These are phyloP conservation scores for Acanthamoeba sp. DNA, from an alignment of 208 protist species.

Conservation along the genomic window DNA sequence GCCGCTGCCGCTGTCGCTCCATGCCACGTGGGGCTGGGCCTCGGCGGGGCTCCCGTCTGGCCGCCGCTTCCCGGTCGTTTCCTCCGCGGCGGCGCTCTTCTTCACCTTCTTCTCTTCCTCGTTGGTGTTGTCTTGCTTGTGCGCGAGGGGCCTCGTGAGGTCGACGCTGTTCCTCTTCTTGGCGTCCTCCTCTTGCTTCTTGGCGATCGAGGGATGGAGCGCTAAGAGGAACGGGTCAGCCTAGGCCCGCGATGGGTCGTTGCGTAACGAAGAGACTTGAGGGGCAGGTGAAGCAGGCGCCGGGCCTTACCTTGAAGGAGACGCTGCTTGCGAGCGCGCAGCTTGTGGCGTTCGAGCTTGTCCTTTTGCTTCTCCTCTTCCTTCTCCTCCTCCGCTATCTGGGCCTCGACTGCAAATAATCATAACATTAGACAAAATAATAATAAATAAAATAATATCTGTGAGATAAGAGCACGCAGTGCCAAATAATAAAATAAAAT, in stretches of 20 bases:
- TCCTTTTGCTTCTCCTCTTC: conserved; percentile 43
- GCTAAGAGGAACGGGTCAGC: too few relatives aligned
- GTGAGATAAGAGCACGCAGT: too few relatives aligned
- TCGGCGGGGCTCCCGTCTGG: neutral
- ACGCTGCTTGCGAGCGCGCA: neutral
- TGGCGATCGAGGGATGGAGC: neutral
- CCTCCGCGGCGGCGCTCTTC: neutral
- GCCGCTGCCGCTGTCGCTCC: neutral
- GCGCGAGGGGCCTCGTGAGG: neutral
- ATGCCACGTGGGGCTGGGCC: neutral
- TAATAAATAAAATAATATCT: neutral
- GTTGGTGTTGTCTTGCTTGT: neutral
- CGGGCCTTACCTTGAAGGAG: neutral
- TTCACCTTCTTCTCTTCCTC: neutral
- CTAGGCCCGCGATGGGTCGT: too few relatives aligned
- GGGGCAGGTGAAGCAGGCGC: too few relatives aligned
- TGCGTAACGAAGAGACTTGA: too few relatives aligned
- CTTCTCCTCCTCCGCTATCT: neutral
- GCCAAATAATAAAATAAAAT: neutral
- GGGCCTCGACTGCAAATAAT: neutral
- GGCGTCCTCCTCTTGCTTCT: neutral
- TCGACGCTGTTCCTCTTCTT: too few relatives aligned
- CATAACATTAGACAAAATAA: too few relatives aligned
- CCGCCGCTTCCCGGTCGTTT: too few relatives aligned
- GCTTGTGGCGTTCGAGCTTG: conserved; percentile 10